Percentiles rank a stretch among this genome's conserved stretches.
These are phyloP conservation scores for Entomortierella chlamydospora DNA, from an alignment of 192 early-diverging fungal species.

Conservation along the genomic window DNA sequence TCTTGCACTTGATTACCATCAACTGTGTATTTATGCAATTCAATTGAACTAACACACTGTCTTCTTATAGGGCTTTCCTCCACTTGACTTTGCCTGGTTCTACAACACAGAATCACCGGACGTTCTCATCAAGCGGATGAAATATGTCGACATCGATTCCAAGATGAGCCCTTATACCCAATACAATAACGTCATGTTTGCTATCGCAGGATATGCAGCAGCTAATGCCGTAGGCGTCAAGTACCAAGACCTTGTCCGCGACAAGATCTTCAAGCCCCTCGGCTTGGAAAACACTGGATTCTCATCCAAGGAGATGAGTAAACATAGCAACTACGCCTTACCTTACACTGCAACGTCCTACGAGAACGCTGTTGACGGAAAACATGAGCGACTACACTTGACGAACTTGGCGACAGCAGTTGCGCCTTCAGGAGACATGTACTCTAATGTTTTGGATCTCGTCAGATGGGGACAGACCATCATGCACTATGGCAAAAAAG, in stretches of 20 bases:
- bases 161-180: background rate
- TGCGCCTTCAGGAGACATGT: constrained; percentile 26
- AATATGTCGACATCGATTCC: background rate
- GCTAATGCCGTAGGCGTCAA: constrained; percentile 16
- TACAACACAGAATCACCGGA: background rate
- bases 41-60: background rate
- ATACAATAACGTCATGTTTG: constrained; percentile 32
- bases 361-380: constrained; percentile 29
- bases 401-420: background rate
- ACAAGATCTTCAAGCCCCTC: constrained; percentile 17
- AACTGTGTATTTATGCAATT: background rate
- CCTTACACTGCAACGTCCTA: constrained; percentile 7
- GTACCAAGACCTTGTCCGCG: constrained; percentile 6
- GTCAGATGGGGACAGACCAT: constrained; percentile 8
- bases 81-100: constrained; percentile 11
- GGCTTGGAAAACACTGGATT: constrained; percentile 32
- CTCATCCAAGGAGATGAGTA: constrained; percentile 10
- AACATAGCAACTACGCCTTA: constrained; percentile 14
- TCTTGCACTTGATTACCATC: too few species aligned
- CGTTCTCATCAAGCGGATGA: constrained; percentile 17
- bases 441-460: constrained; percentile 28
- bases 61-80: constrained; percentile 6
- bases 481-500: background rate
- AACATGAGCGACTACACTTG: constrained; percentile 4
- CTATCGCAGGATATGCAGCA: constrained; percentile 32